A percentile compares a stretch with the other conserved stretches of the same genome.
Evolutionary conservation across 331 rosid genomes (phyloP).

Genomic region (Malus hybrid): DNA sequence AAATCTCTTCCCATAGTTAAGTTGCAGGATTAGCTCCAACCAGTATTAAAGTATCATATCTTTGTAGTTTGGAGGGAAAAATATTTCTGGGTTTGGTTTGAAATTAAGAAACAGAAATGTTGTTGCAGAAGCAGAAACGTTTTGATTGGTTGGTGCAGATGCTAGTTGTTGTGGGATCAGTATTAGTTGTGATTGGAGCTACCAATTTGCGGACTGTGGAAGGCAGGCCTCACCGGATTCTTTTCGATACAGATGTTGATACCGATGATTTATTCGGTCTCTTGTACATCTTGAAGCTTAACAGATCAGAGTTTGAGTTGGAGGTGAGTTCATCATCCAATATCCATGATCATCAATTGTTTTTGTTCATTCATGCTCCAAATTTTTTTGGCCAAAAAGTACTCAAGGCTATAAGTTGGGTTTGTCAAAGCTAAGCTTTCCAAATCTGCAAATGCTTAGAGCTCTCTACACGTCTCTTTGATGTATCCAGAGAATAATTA

Average conservation of each 20-base stretch:
- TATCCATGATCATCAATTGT: neutral
- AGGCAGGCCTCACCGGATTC: conserved; percentile 57
- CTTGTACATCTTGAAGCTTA: conserved; percentile 78
- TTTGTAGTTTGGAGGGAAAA: conserved; percentile 3
- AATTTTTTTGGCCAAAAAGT: neutral
- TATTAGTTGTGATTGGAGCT: conserved; percentile 12
- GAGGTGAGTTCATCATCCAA: conserved; percentile 44
- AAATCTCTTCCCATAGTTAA: neutral
- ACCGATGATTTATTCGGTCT: conserved; percentile 81
- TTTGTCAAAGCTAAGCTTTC: neutral
- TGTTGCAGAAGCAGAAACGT: conserved; percentile 29
- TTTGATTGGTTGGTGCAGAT: conserved; percentile 21
- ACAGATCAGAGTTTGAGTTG: conserved; percentile 71
- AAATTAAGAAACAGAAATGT: conserved; percentile 25
- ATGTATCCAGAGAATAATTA: neutral
- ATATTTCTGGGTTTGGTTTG: conserved; percentile 18
- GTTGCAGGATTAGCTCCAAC: neutral
- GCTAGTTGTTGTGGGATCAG: conserved; percentile 14
- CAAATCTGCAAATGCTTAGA: neutral
- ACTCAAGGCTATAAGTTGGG: neutral
- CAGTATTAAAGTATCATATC: neutral
- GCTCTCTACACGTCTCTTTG: neutral
- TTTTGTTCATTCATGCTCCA: neutral
- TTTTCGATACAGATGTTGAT: conserved; percentile 80
- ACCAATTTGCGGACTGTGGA: conserved; percentile 21